Evolutionary conservation across 192 early-diverging fungal species (phyloP).

Genomic region (Chytriomyces hyalinus): DNA sequence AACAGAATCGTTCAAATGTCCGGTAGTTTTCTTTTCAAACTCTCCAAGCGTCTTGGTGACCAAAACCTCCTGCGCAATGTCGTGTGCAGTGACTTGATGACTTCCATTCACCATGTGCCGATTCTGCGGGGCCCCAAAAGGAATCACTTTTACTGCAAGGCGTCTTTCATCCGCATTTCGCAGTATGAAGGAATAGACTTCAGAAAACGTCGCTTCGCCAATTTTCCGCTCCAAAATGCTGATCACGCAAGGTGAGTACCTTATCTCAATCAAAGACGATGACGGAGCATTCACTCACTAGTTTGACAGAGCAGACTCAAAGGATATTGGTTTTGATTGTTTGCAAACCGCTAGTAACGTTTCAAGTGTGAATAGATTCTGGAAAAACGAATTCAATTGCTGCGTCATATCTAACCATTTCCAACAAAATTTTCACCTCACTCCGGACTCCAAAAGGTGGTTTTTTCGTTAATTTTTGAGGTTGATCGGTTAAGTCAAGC

Average conservation of each 20-base stretch:
- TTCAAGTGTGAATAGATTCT: background rate
- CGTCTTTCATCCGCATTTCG: slow-evolving; percentile 29
- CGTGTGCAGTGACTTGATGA: slow-evolving; percentile 55
- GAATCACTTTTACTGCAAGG: slow-evolving; percentile 82
- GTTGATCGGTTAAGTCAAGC: no score
- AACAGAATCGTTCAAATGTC: background rate
- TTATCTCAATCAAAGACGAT: background rate
- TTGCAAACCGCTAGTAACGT: slow-evolving; percentile 9
- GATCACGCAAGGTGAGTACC: background rate
- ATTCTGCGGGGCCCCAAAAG: slow-evolving; percentile 60
- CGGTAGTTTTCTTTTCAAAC: slow-evolving; percentile 51
- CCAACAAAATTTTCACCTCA: no score
- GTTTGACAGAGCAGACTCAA: slow-evolving; percentile 16
- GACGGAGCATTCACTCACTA: background rate
- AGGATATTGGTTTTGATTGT: slow-evolving; percentile 25
- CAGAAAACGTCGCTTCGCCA: slow-evolving; percentile 85
- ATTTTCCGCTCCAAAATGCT: slow-evolving; percentile 61
- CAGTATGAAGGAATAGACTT: slow-evolving; percentile 66
- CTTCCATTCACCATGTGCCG: slow-evolving; percentile 46
- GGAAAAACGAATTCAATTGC: no score
- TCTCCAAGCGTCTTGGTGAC: slow-evolving; percentile 59
- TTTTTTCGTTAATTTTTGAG: no score
- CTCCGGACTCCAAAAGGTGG: no score
- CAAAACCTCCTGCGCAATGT: slow-evolving; percentile 69
- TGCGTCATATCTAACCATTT: no score